Conservation (phyloP, 176 grass and related monocot species). For the Hordeum vulgare region DNA sequence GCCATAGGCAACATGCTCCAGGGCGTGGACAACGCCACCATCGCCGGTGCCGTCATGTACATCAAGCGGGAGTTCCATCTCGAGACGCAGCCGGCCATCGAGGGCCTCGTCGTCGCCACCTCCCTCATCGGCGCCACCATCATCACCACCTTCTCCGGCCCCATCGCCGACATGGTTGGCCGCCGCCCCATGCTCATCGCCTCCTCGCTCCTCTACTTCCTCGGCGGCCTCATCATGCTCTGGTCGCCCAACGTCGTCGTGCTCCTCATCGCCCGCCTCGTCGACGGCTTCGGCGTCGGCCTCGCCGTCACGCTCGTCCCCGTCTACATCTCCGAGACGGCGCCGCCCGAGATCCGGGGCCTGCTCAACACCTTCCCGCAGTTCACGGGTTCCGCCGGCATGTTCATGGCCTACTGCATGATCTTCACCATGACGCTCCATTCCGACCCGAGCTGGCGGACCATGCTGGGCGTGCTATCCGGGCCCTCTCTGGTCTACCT, state of each 20-base stretch:
- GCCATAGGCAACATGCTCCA: conserved; percentile 73
- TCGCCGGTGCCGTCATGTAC: conserved; percentile 66
- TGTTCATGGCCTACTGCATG: conserved; percentile 79
- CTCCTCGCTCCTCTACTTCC: conserved; percentile 70
- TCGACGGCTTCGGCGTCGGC: conserved; percentile 74
- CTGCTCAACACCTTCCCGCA: conserved; percentile 81
- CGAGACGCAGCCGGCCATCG: conserved; percentile 51
- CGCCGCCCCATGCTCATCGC: conserved; percentile 66
- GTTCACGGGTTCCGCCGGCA: conserved; percentile 79
- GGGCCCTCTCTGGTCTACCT: conserved; percentile 53
- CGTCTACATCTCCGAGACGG: conserved; percentile 88
- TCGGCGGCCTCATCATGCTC: conserved; percentile 49
- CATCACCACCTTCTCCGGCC: conserved; percentile 90
- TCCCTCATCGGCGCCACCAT: conserved; percentile 84
- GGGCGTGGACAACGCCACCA: conserved; percentile 80
- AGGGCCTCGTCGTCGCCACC: conserved; percentile 75
- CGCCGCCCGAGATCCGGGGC: conserved; percentile 73
- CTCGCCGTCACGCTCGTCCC: conserved; percentile 78
- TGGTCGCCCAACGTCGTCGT: conserved; percentile 71
- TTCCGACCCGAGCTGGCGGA: conserved; percentile 35
- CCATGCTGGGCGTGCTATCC: conserved; percentile 75
- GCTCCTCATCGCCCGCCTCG: conserved; percentile 61
- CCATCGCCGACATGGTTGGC: conserved; percentile 63
- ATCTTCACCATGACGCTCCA: conserved; percentile 69
- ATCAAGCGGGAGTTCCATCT: conserved; percentile 82